Conservation (phyloP, 2,329 filamentous ascomycete genomes). For the Fusarium subglutinans region DNA sequence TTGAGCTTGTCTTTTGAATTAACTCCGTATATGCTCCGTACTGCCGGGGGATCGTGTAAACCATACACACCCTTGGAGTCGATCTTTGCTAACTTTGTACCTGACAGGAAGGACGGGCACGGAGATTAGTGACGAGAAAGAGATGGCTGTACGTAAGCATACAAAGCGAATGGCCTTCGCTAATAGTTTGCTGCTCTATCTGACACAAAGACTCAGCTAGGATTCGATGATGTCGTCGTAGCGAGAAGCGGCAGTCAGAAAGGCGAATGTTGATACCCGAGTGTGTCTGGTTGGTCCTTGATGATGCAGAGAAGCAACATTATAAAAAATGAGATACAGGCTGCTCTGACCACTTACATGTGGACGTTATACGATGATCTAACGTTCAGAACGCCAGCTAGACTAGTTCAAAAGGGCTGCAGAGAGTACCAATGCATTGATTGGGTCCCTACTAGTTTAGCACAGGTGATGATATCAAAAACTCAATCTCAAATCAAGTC, state of each 20-base stretch:
- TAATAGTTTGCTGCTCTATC: neutral
- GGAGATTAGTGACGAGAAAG: constrained; percentile 29
- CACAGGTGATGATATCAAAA: neutral
- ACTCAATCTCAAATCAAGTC: neutral
- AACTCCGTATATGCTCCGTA: neutral
- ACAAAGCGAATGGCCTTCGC: neutral
- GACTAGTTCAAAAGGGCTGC: neutral
- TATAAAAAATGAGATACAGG: constrained; percentile 7
- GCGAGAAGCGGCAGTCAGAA: neutral
- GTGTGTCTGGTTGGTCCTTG: constrained; percentile 12
- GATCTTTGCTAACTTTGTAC: constrained; percentile 17
- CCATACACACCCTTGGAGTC: constrained; percentile 5
- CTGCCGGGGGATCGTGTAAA: constrained; percentile 1
- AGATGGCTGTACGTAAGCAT: constrained; percentile 13
- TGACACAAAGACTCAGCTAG: constrained; percentile 5
- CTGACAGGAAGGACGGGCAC: constrained; percentile 5
- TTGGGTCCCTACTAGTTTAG: constrained; percentile 2
- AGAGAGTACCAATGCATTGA: neutral
- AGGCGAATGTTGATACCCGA: neutral
- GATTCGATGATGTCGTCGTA: neutral
- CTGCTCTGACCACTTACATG: neutral
- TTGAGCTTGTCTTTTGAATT: constrained; percentile 2
- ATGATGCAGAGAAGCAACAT: neutral
- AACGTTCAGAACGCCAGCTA: neutral
- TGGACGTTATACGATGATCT: neutral